A percentile compares a stretch with the other conserved stretches of the same genome.
phyloP scores from a whole-genome alignment of 345 rosid species.

The Corymbia maculata region DNA sequence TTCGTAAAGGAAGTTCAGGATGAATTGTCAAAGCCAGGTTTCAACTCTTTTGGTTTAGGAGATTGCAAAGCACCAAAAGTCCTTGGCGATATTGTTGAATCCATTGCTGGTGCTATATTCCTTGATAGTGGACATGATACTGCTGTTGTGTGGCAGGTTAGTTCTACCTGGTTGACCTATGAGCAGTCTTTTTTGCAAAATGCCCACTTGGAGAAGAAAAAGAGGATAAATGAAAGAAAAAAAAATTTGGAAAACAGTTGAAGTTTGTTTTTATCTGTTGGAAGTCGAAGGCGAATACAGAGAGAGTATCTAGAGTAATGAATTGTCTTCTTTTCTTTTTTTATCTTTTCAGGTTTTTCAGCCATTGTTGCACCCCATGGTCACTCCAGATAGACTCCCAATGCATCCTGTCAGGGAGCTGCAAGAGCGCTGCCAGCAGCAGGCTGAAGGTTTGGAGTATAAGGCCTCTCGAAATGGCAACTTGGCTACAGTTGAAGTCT shows the following conservation, averaged over 20 bases:
- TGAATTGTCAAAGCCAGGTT: conserved; percentile 76
- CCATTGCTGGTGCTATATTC: conserved; percentile 96
- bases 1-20: conserved; percentile 84
- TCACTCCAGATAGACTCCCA: conserved; percentile 95
- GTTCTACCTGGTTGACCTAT: conserved; percentile 1
- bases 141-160: conserved; percentile 82
- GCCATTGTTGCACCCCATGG: conserved; percentile 95
- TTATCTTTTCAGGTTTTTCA: conserved; percentile 55
- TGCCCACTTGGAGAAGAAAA: background rate
- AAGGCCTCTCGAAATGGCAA: conserved; percentile 80
- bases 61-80: conserved; percentile 99
- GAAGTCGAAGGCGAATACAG: background rate
- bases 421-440: conserved; percentile 97
- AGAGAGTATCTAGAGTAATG: background rate
- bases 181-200: background rate
- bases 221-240: background rate
- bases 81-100: conserved; percentile 94
- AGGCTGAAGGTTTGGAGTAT: conserved; percentile 96
- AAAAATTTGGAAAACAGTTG: background rate
- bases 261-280: background rate
- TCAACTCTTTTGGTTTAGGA: conserved; percentile 95
- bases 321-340: background rate
- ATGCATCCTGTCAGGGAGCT: conserved; percentile 99
- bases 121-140: conserved; percentile 80
- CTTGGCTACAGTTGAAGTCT: conserved; percentile 93